Evolutionary conservation across 2,329 filamentous ascomycete genomes (phyloP), one percentile per base, ranked within the genome.

Genomic region (Didymosphaeria variabile): DNA sequence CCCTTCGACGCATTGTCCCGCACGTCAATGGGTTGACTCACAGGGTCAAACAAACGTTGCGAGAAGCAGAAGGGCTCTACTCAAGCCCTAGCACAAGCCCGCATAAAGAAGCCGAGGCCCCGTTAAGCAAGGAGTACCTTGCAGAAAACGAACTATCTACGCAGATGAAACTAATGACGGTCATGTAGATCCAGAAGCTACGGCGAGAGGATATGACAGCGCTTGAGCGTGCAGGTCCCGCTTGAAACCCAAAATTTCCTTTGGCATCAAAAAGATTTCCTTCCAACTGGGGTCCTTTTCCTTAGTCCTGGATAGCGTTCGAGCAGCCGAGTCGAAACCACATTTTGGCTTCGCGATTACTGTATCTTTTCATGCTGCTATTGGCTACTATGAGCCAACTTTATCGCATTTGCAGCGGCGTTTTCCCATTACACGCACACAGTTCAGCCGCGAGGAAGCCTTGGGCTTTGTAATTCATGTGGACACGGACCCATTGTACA

Each of bases 1-100:
- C 88, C 46, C 80, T 90, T 15, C 83, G 84, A 65, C 85, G 88
- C 69, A 86, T 90, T 58, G 87, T 90, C 29, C 82, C 82, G 4
- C 83, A 84, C 66, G 82, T 84, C 45, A 80, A 77, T 59, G 79
- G 78, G 10, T 73, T 84, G 58, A 82, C 80, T 58, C 80, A 80
- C 38, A 80, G 80, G 68, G 81, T 83, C 52, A 84, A 83, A 67
- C 80, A 81, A 52, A 77, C 77, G 1, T 68, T 84, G 57, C 77
- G 81, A 46, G 80, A 83, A 62, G 80, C 79, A 17, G 82, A 84
- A 70, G 81, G 80, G 23, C 73, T 83, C 13, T 82, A 83, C 60
- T 78, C 77, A 21, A 83, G 80, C 61, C 81, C 82, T 12, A 68
- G 61, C 53, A 73, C 72, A 44, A 79, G 75, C 58, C 73, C 74